Evolutionary conservation across 495 filamentous ascomycete species (phyloP), one percentile per base, ranked within the genome.

Genomic region (Xylaria telfairii): DNA sequence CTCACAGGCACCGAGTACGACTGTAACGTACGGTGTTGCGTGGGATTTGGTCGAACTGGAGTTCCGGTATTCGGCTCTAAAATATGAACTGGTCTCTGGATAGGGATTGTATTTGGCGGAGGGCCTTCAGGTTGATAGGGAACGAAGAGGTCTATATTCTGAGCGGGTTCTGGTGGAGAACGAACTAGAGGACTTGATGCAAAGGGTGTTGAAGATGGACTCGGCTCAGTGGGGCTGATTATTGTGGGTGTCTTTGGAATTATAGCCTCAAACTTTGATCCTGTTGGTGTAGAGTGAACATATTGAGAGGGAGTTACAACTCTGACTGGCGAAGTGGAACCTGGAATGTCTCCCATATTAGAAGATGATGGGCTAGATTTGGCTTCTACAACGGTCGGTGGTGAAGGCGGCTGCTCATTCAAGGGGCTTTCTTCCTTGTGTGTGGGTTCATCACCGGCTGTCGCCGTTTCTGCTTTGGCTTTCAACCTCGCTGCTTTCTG

Each of bases 401-500:
- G 19, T 28, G 46, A 28, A 13, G 30, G 6, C 17, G 42, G 44
- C 47, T 63, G 41, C 41, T 51, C 49, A n/a, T 59, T 60, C 30
- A 24, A 54, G 24, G 26, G 12, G 39, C 26, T 44, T 26, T 56
- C 21, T 7, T 66, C 67, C 39, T 71, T 62, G 7, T 66, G 70
- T 12, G 74, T 56, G 13, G 78, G 65, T 30, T 73, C 65, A 24
- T 79, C 72, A 21, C 66, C 59, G 1, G 53, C 46, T 62, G 60
- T 46, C 24, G 26, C 67, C 15, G 73, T 66, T 68, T 72, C 72
- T 37, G 76, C 68, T 56, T 80, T 78, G 17, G 79, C 81, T 54
- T 75, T 79, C 46, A 83, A 76, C 5, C 79, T 77, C 7, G 87
- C 87, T 42, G 92, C 91, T 66, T 90, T 86, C 75, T 93, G 90